Evolutionary conservation across 208 protist genomes (phyloP), one percentile per base, ranked within the genome.

Genomic region (Tetramitus jugosus): DNA sequence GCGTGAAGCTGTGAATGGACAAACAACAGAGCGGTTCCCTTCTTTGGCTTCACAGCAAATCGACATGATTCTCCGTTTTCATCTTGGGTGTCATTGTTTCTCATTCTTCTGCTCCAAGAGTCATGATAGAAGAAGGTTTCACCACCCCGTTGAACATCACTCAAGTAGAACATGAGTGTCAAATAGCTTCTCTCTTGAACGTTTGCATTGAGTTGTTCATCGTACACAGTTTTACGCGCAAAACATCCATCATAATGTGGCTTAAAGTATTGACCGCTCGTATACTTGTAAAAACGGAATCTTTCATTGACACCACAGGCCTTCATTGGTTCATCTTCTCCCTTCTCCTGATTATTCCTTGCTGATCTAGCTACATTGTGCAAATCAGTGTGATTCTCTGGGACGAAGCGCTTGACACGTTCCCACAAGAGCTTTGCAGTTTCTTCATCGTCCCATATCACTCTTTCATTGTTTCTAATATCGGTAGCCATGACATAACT

Each of bases 201-300:
- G 39, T 4, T 1, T 0, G 23, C n/a, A n/a, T n/a, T n/a, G n/a
- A n/a, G n/a, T n/a, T n/a, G n/a, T n/a, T n/a, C n/a, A n/a, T n/a
- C n/a, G n/a, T n/a, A n/a, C n/a, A n/a, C 26, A 6, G 65, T 52
- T 35, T 69, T 40, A 42, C 45, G 0, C 2, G 42, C 10, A 60
- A 60, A 75, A 39, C 40, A 39, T n/a, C 68, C 68, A 60, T 75
- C 68, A 35, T 40, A 75, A 60, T 75, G 68, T 53, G 42, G 43
- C 17, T 8, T 37, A 39, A 75, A 75, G 4, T 40, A n/a, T 40
- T 75, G 29, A 23, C 60, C 29, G 14, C 8, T 0, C 0, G 6
- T 26, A 39, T 75, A 75, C 39, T 26, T 56, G 29, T 75, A 75
- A 60, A 75, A 75, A 35, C 68, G 31, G 0, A 75, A 60, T 75